Evolutionary conservation across 768 basidiomycete species (phyloP), one percentile per base, ranked within the genome.

Genomic region (Xerocomellus chrysenteron): DNA sequence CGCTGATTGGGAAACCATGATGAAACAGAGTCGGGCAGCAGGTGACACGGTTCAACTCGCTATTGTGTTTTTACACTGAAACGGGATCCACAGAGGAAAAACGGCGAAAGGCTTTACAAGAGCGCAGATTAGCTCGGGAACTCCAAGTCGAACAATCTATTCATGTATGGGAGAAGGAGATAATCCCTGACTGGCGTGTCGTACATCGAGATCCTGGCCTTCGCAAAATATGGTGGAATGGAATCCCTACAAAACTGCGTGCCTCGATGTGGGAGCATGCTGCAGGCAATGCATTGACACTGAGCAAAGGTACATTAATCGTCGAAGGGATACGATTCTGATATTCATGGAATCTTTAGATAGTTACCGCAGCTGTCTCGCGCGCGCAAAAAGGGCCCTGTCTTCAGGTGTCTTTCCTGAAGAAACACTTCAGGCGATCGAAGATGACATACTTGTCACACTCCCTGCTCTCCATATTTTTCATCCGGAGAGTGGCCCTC

Each of bases 1-100:
- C 67, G 82, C 86, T 5, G 88, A 89, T 67, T 94, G 93, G 88
- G 83, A 92, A 65, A 73, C 79, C 35, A 96, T 96, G 92, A 92
- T 94, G 87, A 85, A 84, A 60, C 84, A 78, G 44, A 92, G 90
- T 73, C 84, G 88, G 50, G 71, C 73, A 17, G 82, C 86, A 60
- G 91, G 92, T 92, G 57, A 68, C 73, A 11, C 11, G 12, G 54
- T 32, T 39, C 60, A 36, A 33, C 45, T 42, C n/a, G n/a, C 42
- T 21, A 24, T 4, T 26, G 16, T 47, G 19, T 55, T 40, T 55
- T 43, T 28, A 41, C 28, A 37, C 55, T 64, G 41, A 61, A 37
- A 21, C 26, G 6, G 37, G 26, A 16, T 51, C 21, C 33, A 52
- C 45, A 90, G 91, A 91, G 66, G 90, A 87, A 59, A 90, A 86